A percentile compares a stretch with the other conserved stretches of the same genome.
phyloP scores from a whole-genome alignment of 1,284 basidiomycete species.

The Pholiota adiposa region DNA sequence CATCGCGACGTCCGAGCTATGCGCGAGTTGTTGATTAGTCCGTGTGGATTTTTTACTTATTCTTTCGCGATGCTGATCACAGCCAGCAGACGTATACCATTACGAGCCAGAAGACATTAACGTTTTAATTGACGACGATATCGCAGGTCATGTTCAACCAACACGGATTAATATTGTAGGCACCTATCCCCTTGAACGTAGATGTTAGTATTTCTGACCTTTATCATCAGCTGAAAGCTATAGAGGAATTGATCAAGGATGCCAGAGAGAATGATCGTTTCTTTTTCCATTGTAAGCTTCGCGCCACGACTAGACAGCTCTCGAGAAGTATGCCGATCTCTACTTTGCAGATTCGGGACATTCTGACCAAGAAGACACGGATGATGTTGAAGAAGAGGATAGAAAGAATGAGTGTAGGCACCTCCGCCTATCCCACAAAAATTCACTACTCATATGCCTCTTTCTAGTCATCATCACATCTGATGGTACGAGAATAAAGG shows the following conservation, averaged over 20 bases:
- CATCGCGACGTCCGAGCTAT: constrained; percentile 10
- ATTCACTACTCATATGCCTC: neutral
- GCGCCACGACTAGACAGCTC: neutral
- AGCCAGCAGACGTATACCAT: constrained; percentile 6
- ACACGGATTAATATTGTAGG: constrained; percentile 16
- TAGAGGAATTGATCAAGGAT: constrained; percentile 5
- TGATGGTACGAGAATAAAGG: constrained; percentile 12
- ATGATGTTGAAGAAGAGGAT: constrained; percentile 12
- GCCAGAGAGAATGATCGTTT: constrained; percentile 11
- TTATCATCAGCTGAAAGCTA: constrained; percentile 2
- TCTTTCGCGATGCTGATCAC: neutral
- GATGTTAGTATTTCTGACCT: neutral
- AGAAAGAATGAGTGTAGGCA: constrained; percentile 11
- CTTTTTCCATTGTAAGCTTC: constrained; percentile 15
- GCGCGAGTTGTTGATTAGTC: constrained; percentile 5
- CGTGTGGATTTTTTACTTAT: neutral
- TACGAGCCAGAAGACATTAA: constrained; percentile 11
- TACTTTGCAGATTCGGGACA: constrained; percentile 8
- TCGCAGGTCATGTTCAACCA: constrained; percentile 5
- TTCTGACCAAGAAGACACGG: constrained; percentile 12
- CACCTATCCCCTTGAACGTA: neutral
- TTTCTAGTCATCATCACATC: constrained; percentile 15
- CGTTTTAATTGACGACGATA: constrained; percentile 11
- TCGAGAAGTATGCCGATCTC: neutral
- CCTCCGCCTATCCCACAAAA: neutral